These are phyloP conservation scores for Grosmannia serpens DNA, from an alignment of 2,329 filamentous ascomycete genomes.

Conservation along the genomic window DNA sequence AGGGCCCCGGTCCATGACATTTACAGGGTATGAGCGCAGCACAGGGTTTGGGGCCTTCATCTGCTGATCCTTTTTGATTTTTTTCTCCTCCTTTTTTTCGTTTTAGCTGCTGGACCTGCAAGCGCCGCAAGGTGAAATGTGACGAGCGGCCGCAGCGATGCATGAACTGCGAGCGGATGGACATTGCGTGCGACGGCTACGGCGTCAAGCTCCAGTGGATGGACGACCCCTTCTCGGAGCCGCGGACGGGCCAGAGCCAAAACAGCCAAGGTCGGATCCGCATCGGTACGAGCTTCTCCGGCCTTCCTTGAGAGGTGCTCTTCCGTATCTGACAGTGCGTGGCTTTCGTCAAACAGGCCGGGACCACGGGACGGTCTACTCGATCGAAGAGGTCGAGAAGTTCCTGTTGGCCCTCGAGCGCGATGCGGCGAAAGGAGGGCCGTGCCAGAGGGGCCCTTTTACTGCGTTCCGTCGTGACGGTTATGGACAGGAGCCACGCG, in stretches of 20 bases:
- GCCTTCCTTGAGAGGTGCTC: no score
- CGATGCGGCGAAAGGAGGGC: background rate
- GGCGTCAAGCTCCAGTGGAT: constrained; percentile 7
- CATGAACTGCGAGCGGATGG: constrained; percentile 7
- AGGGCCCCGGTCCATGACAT: background rate
- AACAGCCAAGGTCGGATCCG: background rate
- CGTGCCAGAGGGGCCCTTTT: background rate
- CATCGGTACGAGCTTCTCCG: background rate
- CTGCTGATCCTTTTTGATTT: no score
- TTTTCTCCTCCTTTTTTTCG: no score
- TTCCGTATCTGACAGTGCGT: background rate
- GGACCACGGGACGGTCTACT: background rate
- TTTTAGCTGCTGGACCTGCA: constrained; percentile 8
- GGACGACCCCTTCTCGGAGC: background rate
- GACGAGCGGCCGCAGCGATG: constrained; percentile 9
- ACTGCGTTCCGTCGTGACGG: background rate
- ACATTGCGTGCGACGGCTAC: constrained; percentile 4
- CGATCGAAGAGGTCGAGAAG: background rate
- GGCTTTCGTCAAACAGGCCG: background rate
- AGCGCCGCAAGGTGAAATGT: constrained; percentile 11
- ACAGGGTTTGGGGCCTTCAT: no score
- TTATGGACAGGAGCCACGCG: background rate
- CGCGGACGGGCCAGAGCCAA: background rate
- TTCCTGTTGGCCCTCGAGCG: background rate
- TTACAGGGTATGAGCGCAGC: background rate